Evolutionary conservation across 306 rosid genomes (phyloP).

Genomic region (Lathyrus oleraceus): DNA sequence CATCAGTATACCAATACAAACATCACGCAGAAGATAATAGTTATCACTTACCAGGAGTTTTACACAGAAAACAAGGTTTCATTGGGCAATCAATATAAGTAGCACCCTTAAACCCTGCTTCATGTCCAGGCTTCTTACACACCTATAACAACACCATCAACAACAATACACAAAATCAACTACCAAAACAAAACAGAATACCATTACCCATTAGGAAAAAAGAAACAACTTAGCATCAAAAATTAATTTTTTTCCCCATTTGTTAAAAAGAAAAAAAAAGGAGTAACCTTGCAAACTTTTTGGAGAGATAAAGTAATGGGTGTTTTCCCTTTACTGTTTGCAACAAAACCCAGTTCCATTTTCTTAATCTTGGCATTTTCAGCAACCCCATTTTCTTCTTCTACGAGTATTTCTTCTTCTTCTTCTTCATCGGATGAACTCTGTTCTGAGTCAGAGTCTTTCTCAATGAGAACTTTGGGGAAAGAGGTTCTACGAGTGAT

Average conservation of each 20-base stretch:
- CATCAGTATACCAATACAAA: neutral
- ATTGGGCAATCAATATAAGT: constrained; percentile 95
- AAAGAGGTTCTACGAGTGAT: constrained; percentile 58
- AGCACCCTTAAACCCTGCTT: constrained; percentile 95
- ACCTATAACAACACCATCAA: constrained; percentile 50
- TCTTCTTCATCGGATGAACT: constrained; percentile 70
- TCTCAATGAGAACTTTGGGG: constrained; percentile 66
- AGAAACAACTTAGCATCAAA: neutral
- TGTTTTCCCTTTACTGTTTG: constrained; percentile 58
- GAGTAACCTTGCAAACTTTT: constrained; percentile 79
- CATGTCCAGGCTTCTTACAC: constrained; percentile 90
- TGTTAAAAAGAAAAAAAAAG: neutral
- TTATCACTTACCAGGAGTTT: constrained; percentile 72
- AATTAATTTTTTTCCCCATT: neutral
- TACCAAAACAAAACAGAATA: neutral
- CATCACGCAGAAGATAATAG: neutral
- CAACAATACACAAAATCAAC: constrained; percentile 12
- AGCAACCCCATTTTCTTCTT: constrained; percentile 32
- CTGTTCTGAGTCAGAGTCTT: constrained; percentile 72
- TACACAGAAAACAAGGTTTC: constrained; percentile 98
- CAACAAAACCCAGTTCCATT: constrained; percentile 45
- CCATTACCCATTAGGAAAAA: neutral
- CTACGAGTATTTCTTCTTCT: constrained; percentile 15
- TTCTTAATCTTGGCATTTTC: constrained; percentile 35
- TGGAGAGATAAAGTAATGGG: constrained; percentile 64